A percentile compares a stretch with the other conserved stretches of the same genome.
phyloP scores from a whole-genome alignment of 148 eudicot species.

The Camellia lanceoleosa region DNA sequence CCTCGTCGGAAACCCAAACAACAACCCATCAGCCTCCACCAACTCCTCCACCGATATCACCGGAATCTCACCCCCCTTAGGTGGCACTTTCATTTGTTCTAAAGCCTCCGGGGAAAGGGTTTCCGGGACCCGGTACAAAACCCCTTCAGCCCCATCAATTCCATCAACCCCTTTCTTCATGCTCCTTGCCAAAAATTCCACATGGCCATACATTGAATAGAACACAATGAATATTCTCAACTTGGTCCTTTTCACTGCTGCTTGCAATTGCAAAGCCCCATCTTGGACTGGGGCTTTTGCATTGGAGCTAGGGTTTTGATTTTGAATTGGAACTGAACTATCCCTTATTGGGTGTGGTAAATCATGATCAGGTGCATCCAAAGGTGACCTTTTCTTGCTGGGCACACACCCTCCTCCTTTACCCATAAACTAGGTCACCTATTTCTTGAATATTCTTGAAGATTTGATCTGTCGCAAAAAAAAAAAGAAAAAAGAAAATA shows the following conservation, averaged over 20 bases:
- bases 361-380: conserved; percentile 19
- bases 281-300: conserved; percentile 19
- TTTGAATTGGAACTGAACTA: conserved; percentile 13
- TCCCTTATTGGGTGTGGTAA: conserved; percentile 15
- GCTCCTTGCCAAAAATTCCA: conserved; percentile 60
- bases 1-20: conserved; percentile 95
- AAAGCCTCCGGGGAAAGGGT: conserved; percentile 54
- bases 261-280: conserved; percentile 18
- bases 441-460: too few relatives aligned
- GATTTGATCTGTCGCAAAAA: too few relatives aligned
- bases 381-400: conserved; percentile 53
- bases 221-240: conserved; percentile 61
- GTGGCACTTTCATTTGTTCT: conserved; percentile 69
- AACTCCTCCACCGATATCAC: conserved; percentile 51
- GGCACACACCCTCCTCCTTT: conserved; percentile 90
- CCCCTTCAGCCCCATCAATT: conserved; percentile 68
- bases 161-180: conserved; percentile 75
- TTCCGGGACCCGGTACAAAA: conserved; percentile 70
- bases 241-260: conserved; percentile 12
- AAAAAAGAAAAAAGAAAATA: too few relatives aligned
- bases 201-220: conserved; percentile 88
- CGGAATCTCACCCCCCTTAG: conserved; percentile 58
- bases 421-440: conserved; percentile 51
- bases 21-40: conserved; percentile 60
- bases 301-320: conserved; percentile 1